phyloP scores from a whole-genome alignment of 2,329 filamentous ascomycete species.

The Diaporthe capsici region DNA sequence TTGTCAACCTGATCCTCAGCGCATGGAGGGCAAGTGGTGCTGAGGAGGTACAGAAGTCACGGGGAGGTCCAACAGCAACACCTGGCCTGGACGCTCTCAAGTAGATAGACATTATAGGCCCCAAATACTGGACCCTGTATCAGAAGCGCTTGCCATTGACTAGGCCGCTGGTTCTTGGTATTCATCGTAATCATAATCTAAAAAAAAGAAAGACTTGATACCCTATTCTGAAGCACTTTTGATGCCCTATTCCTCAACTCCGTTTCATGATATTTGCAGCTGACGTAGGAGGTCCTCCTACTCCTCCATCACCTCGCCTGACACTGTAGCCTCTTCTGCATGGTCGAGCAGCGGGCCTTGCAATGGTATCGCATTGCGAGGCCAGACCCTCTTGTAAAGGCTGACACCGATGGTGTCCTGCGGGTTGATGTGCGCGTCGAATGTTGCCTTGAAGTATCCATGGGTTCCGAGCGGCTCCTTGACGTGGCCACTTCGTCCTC shows the following conservation, averaged over 20 bases:
- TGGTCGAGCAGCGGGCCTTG: slow-evolving; percentile 58
- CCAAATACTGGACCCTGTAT: background rate
- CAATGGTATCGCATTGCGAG: slow-evolving; percentile 73
- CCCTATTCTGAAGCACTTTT: slow-evolving; percentile 25
- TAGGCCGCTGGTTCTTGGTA: slow-evolving; percentile 7
- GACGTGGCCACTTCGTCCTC: slow-evolving; percentile 89
- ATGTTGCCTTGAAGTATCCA: slow-evolving; percentile 99
- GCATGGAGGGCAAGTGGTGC: slow-evolving; percentile 95
- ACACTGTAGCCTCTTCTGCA: slow-evolving; percentile 42
- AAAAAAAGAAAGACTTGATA: background rate
- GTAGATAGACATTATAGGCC: background rate
- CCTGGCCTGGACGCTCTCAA: slow-evolving; percentile 62
- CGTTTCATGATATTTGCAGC: slow-evolving; percentile 37
- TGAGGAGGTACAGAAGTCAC: slow-evolving; percentile 67
- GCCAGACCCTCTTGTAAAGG: slow-evolving; percentile 88
- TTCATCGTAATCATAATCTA: slow-evolving; percentile 29
- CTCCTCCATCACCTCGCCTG: slow-evolving; percentile 58
- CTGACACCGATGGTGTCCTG: slow-evolving; percentile 95
- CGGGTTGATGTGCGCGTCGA: slow-evolving; percentile 95
- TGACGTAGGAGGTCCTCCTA: slow-evolving; percentile 47
- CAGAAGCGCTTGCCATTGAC: slow-evolving; percentile 2
- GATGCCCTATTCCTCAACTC: slow-evolving; percentile 35
- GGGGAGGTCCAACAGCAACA: slow-evolving; percentile 71
- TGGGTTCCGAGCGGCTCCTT: slow-evolving; percentile 97
- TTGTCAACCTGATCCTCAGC: slow-evolving; percentile 88